Evolutionary conservation across 1,284 basidiomycete genomes (phyloP).

Genomic region (Puccinia horiana): DNA sequence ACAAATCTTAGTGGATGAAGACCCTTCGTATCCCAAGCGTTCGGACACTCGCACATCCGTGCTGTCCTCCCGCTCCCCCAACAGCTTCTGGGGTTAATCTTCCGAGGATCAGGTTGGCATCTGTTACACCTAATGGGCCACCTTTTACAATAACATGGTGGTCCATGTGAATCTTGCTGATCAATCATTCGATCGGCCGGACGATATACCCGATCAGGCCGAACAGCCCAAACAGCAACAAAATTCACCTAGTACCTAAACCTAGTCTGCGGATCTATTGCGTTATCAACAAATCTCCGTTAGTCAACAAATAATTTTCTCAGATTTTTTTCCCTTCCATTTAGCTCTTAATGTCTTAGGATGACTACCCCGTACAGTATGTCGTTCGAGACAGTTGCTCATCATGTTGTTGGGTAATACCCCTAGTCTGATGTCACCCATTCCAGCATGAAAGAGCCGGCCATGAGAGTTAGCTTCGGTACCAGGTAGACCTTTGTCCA

Average conservation of each 20-base stretch:
- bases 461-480: slow-evolving; percentile 21
- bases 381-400: slow-evolving; percentile 23
- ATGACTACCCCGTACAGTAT: too few species aligned
- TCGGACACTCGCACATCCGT: slow-evolving; percentile 81
- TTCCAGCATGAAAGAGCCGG: slow-evolving; percentile 69
- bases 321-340: too few species aligned
- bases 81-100: slow-evolving; percentile 81
- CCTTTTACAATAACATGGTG: slow-evolving; percentile 77
- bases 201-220: too few species aligned
- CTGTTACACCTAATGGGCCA: slow-evolving; percentile 79
- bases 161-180: slow-evolving; percentile 80
- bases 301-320: too few species aligned
- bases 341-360: too few species aligned
- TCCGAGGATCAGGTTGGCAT: slow-evolving; percentile 80
- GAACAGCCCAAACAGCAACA: too few species aligned
- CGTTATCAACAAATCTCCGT: too few species aligned
- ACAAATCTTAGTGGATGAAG: slow-evolving; percentile 80
- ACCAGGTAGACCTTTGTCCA: slow-evolving; percentile 44
- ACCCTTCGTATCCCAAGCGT: slow-evolving; percentile 79
- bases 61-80: slow-evolving; percentile 87
- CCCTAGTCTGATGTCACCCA: slow-evolving; percentile 75
- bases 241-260: too few species aligned
- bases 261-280: too few species aligned
- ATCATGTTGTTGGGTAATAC: slow-evolving; percentile 70
- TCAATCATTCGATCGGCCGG: too few species aligned